A percentile compares a stretch with the other conserved stretches of the same genome.
phyloP scores from a whole-genome alignment of 2,329 filamentous ascomycete genomes.

The Talaromyces pinophilus region DNA sequence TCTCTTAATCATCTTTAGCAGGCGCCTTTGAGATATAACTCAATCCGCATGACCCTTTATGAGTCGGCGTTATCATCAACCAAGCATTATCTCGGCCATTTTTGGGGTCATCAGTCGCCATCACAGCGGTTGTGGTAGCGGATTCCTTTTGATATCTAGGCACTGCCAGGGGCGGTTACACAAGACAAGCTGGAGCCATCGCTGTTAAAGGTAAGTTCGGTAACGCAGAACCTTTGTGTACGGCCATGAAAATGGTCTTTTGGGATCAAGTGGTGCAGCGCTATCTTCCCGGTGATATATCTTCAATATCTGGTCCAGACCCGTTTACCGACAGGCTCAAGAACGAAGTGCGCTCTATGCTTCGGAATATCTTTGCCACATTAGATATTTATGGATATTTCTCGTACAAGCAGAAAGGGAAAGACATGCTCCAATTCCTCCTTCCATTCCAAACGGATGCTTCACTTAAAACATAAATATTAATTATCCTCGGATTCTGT shows the following conservation, averaged over 20 bases:
- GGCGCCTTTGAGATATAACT: neutral
- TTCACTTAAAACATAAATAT: conserved; percentile 8
- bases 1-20: neutral
- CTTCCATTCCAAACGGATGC: conserved; percentile 7
- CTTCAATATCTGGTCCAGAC: neutral
- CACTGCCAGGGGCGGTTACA: conserved; percentile 3
- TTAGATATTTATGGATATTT: neutral
- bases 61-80: neutral
- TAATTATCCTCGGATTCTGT: conserved; percentile 2
- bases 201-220: neutral
- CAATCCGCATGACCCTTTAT: neutral
- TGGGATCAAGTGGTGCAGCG: neutral
- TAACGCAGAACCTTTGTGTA: neutral
- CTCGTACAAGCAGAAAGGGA: neutral
- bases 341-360: conserved; percentile 5
- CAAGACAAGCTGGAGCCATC: neutral
- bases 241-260: neutral
- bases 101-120: conserved; percentile 6
- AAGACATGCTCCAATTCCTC: conserved; percentile 6
- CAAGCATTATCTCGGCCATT: neutral
- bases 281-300: conserved; percentile 1
- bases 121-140: neutral
- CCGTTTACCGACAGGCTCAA: neutral
- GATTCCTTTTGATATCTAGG: neutral
- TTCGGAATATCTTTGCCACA: neutral